phyloP scores from a whole-genome alignment of 1,284 basidiomycete species.

The Rhodotorula sp. region DNA sequence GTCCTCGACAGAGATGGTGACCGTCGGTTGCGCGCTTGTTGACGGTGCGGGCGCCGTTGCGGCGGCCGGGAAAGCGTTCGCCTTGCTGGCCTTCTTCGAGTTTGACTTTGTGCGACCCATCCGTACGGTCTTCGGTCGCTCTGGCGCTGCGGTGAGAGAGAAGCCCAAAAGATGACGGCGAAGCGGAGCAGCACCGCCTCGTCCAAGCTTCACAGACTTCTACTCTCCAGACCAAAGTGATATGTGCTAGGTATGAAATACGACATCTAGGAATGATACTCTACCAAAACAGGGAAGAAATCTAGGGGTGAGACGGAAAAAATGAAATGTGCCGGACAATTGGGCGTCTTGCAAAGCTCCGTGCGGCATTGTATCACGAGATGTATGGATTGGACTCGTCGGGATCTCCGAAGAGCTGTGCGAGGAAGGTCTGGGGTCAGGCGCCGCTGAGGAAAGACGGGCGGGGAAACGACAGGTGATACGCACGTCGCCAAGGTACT shows the following conservation, averaged over 20 bases:
- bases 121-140: too few species aligned
- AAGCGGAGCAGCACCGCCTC: not conserved
- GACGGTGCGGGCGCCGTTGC: slow-evolving; percentile 12
- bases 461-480: not conserved
- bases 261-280: not conserved
- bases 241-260: not conserved
- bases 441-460: not conserved
- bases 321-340: not conserved
- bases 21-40: slow-evolving; percentile 1
- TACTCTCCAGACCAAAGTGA: too few species aligned
- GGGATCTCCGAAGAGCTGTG: slow-evolving; percentile 31
- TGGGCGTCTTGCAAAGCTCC: not conserved
- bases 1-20: slow-evolving; percentile 51
- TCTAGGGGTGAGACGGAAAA: not conserved
- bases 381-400: slow-evolving; percentile 25
- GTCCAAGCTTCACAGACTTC: not conserved
- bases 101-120: slow-evolving; percentile 46
- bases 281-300: not conserved
- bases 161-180: too few species aligned
- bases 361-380: not conserved
- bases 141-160: not conserved
- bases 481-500: slow-evolving; percentile 26
- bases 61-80: slow-evolving; percentile 45
- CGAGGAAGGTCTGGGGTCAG: not conserved
- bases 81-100: slow-evolving; percentile 42